These are phyloP conservation scores for Wallacemonas sp. DNA, from an alignment of 208 protist genomes.

Conservation along the genomic window DNA sequence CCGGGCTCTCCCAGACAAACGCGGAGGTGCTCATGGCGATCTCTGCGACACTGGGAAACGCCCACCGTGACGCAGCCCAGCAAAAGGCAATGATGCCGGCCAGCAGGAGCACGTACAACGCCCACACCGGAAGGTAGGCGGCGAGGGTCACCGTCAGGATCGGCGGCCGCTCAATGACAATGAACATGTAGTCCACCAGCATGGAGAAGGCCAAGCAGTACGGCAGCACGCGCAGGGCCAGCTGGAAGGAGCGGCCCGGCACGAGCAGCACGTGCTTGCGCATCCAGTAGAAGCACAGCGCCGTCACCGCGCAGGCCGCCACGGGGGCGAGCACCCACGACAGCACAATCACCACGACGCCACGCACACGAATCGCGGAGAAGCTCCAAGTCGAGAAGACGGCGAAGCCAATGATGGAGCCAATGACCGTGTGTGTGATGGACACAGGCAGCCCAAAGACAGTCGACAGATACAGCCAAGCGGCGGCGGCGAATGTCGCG, in stretches of 20 bases:
- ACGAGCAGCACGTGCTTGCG: slow-evolving; percentile 68
- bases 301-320: slow-evolving; percentile 57
- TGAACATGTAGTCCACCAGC: slow-evolving; percentile 68
- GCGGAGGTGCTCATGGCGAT: slow-evolving; percentile 32
- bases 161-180: slow-evolving; percentile 76
- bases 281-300: slow-evolving; percentile 56
- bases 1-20: slow-evolving; percentile 75
- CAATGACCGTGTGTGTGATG: slow-evolving; percentile 85
- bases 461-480: slow-evolving; percentile 84
- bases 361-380: slow-evolving; percentile 46
- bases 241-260: slow-evolving; percentile 57
- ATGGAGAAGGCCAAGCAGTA: slow-evolving; percentile 72
- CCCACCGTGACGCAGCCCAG: slow-evolving; percentile 24
- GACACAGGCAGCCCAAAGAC: slow-evolving; percentile 81
- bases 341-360: slow-evolving; percentile 62
- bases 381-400: slow-evolving; percentile 59
- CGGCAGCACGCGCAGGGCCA: slow-evolving; percentile 58
- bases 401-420: slow-evolving; percentile 78
- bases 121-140: slow-evolving; percentile 41
- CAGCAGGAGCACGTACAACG: slow-evolving; percentile 55
- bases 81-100: slow-evolving; percentile 46
- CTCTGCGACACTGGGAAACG: slow-evolving; percentile 54
- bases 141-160: slow-evolving; percentile 66
- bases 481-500: slow-evolving; percentile 61
- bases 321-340: slow-evolving; percentile 80